Evolutionary conservation across 2,329 filamentous ascomycete species (phyloP), one percentile per base, ranked within the genome.

Genomic region (Diaporthe sp.): DNA sequence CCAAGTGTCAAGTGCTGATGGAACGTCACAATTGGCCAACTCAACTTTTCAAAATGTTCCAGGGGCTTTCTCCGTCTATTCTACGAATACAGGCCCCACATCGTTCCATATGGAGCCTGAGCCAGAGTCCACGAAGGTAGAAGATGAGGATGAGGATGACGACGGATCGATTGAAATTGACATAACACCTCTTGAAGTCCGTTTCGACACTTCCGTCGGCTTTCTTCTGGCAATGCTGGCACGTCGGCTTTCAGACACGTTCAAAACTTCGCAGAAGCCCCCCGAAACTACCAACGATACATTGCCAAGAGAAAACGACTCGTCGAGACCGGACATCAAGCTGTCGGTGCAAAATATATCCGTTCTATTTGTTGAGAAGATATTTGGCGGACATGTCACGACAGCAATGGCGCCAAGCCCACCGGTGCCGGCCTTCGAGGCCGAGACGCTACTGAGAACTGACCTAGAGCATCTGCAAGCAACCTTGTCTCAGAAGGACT

Each of bases 51-150:
- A 71, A 0, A 86, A 91, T 79, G 81, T 92, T 4, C 91, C 91
- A 1, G 92, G 91, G 0, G 88, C 91, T 3, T 93, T 93, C 80
- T 93, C 91, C 0, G 83, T 90, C 2, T 82, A 88, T 74, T 79
- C 81, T 44, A 65, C 61, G 6, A 51, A 75, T 19, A 44, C 71
- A 37, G 72, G 62, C 57, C 44, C 77, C 39, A 37, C 77, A 60
- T 55, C 73, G 39, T 62, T 73, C 70, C 78, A 37, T 31, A 28
- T 62, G 28, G 75, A 77, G 37, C 17, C 57, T 39, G 46, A 67
- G 28, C 55, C 31, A 57, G 76, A 51, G 44, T 57, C 51, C 77
- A 76, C 58, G 22, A 76, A 79, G 42, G 73, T 77, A 67, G 53
- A 65, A 25, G 60, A 44, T 31, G 60, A 75, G 1, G 42, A 76